Evolutionary conservation across 495 filamentous ascomycete genomes (phyloP), one percentile per base, ranked within the genome.

Genomic region (Penicillium malachiteum): DNA sequence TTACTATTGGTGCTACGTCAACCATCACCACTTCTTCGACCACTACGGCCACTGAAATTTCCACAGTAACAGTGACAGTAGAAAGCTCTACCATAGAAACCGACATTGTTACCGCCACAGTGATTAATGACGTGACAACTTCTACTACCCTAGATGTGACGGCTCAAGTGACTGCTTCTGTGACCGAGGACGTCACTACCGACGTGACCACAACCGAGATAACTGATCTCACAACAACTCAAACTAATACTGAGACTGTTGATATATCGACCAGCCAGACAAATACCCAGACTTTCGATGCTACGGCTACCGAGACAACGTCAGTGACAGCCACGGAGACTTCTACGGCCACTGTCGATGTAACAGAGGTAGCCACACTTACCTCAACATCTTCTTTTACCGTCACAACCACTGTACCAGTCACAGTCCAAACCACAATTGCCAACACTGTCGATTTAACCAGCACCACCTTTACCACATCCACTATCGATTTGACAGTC

Each of bases 161-260:
- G 18, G 47, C 10, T 18, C 47, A 17, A 5, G n/a, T 9, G 9
- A 49, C 47, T 9, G 47, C 47, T 38, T 38, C 32, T 49, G 32
- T 49, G 6, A 49, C 47, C 5, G 47, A 49, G 6, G 13, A 38
- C 18, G n/a, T 38, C 16, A 49, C 32, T 13, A 8, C 47, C 5
- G 32, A 13, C n/a, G 47, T 13, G 5, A 49, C 47, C 1, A 38
- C 33, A 7, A 49, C 34, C 7, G 47, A 31, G 0, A 49, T 31
- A 5, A 38, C 32, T 17, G 47, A 49, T 21, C 14, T 38, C 16
- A 49, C 47, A 16, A 49, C 33, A 17, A 38, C 3, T 17, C n/a
- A 49, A 37, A 49, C 34, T 5, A 21, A 38, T 38, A 49, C 47
- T 12, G 47, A 49, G 47, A 49, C 47, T 49, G 18, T 49, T 30